A percentile compares a stretch with the other conserved stretches of the same genome.
phyloP scores from a whole-genome alignment of 345 rosid genomes.

The Hibiscus trionum region DNA sequence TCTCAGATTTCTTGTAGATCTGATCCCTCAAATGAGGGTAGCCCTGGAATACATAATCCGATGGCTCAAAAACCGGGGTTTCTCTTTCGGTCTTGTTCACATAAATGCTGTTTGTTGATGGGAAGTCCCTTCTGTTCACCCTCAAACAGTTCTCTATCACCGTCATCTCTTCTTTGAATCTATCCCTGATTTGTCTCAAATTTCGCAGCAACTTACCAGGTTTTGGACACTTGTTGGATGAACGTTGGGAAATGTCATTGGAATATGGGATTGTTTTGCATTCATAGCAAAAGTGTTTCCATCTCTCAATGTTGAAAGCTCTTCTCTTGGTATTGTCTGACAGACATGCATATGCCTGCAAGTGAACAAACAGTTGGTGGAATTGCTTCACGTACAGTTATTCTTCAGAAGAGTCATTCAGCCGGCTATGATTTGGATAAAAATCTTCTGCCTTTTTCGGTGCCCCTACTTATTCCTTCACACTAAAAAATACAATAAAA shows the following conservation, averaged over 20 bases:
- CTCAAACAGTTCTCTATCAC: conserved; percentile 55
- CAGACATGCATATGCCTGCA: conserved; percentile 73
- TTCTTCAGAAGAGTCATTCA: too few relatives aligned
- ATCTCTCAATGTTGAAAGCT: conserved; percentile 52
- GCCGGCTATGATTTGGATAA: too few relatives aligned
- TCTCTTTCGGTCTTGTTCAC: conserved; percentile 29
- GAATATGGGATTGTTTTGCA: conserved; percentile 45
- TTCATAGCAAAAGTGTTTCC: conserved; percentile 41
- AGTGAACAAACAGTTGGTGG: background rate
- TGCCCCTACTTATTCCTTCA: too few relatives aligned
- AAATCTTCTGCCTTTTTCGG: too few relatives aligned
- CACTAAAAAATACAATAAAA: too few relatives aligned
- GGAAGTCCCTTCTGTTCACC: conserved; percentile 27
- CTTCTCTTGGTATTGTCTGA: conserved; percentile 48
- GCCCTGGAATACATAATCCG: conserved; percentile 44
- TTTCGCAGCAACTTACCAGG: conserved; percentile 14
- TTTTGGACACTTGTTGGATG: conserved; percentile 17
- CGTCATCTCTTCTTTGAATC: conserved; percentile 26
- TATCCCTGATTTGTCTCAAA: conserved; percentile 42
- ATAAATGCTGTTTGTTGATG: conserved; percentile 13
- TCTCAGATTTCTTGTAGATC: conserved; percentile 19
- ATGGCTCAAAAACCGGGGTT: conserved; percentile 65
- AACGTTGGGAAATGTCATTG: background rate
- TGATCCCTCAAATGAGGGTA: conserved; percentile 69
- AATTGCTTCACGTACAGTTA: too few relatives aligned